Conservation (phyloP, 352 stramenopile genomes). For the Globisporangium perplexum region DNA sequence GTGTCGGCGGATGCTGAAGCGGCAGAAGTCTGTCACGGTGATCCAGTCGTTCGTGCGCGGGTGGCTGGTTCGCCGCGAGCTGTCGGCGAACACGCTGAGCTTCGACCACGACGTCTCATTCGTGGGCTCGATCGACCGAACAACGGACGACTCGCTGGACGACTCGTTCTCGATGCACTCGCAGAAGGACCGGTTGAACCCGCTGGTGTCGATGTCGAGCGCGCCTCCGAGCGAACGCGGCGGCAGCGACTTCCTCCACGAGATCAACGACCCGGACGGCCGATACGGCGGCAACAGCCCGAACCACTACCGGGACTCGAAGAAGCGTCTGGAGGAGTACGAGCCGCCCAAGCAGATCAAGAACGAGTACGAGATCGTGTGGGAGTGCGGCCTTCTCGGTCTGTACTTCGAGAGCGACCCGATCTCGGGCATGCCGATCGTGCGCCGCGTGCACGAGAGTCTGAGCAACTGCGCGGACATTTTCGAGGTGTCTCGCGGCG, state of each 20-base stretch:
- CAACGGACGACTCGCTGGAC: slow-evolving; percentile 43
- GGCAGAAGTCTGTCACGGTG: slow-evolving; percentile 35
- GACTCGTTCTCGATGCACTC: slow-evolving; percentile 32
- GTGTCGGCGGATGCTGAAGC: slow-evolving; percentile 30
- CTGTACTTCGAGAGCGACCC: slow-evolving; percentile 85
- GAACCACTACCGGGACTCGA: slow-evolving; percentile 39
- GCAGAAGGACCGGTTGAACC: slow-evolving; percentile 40
- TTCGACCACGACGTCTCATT: slow-evolving; percentile 76
- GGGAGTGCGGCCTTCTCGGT: slow-evolving; percentile 75
- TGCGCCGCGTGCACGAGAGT: slow-evolving; percentile 82
- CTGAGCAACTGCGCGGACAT: slow-evolving; percentile 85
- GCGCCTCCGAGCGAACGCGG: slow-evolving; percentile 51
- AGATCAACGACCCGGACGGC: slow-evolving; percentile 45
- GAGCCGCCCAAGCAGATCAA: slow-evolving; percentile 57
- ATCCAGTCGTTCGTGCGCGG: slow-evolving; percentile 81
- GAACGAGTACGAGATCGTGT: slow-evolving; percentile 87
- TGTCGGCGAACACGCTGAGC: slow-evolving; percentile 72
- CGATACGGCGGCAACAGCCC: slow-evolving; percentile 37
- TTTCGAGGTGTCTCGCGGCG: slow-evolving; percentile 74
- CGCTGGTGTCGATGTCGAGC: slow-evolving; percentile 46
- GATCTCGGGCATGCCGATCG: slow-evolving; percentile 76
- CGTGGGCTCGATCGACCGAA: slow-evolving; percentile 53
- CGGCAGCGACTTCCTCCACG: slow-evolving; percentile 26
- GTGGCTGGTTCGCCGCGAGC: slow-evolving; percentile 74
- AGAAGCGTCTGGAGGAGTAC: slow-evolving; percentile 59